Evolutionary conservation across 352 stramenopile species (phyloP), one percentile per base, ranked within the genome.

Genomic region (Globisporangium lucens): DNA sequence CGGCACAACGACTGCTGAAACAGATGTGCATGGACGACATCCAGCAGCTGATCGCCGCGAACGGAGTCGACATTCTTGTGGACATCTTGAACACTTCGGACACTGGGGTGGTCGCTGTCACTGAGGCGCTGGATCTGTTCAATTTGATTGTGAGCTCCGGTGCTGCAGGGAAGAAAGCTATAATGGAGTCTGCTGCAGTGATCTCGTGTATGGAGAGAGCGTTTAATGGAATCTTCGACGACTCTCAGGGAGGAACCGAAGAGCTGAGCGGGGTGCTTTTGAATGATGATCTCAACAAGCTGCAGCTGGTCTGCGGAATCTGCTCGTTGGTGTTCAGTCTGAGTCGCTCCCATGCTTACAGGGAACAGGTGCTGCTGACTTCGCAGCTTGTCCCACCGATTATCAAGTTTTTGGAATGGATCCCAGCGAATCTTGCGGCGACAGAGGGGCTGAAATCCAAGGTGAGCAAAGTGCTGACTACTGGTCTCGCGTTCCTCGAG

Each of bases 11-110:
- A 51, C 56, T 92, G 36, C 70, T 94, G 20, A 80, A 78, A 53
- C 64, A 85, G 35, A 71, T 94, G 27, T 94, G 77, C 36, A 70
- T 81, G 55, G 67, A 89, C 53, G 79, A 94, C 56, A 83, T 91
- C 13, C 76, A 82, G 61, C 82, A 82, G 1, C 72, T 94, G 12
- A 79, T 94, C 6, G 69, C 73, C 0, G 79, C 79, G 12, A 85
- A 91, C 56, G 86, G 85, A 13, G 74, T 92, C n/a, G 73, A 79
- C 30, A 82, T 83, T 24, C 68, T 93, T 43, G 66, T 93, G 10
- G 79, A 82, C 61, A 63, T 68, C 30, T 17, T 68, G 41, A 55
- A 68, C 59, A 49, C 56, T 46, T 49, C 56, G n/a, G 56, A 61
- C n/a, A n/a, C 65, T 59, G 58, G 51, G 6, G 53, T 72, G 1